Evolutionary conservation across 345 rosid species (phyloP), one percentile per base, ranked within the genome.

Genomic region (Brassica rapa): DNA sequence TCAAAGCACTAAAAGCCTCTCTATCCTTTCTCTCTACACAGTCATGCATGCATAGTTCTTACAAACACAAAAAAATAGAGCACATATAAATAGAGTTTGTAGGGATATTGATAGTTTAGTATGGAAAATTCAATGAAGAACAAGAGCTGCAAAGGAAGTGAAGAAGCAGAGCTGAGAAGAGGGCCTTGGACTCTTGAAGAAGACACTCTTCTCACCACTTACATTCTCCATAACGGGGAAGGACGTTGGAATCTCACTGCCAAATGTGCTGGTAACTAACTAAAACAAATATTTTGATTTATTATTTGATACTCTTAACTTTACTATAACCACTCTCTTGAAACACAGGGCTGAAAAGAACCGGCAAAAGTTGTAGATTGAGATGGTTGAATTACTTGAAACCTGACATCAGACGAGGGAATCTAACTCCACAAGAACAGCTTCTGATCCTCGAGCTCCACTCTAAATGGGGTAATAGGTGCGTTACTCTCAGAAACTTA

Each of bases 391-490:
- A 94, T 72, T 94, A 94, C 82, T 81, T 94, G 62, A 94, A 88
- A 80, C 98, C 97, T 1, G 97, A 94, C 77, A 88, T 92, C 6
- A 94, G 93, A 77, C 85, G 98, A 0, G 98, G 98, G 75, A 90
- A 94, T 66, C 86, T 94, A 19, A 88, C 90, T 67, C 97, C 91
- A 0, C 88, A 90, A 59, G 97, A 92, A 60, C 98, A 92, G 80
- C 86, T 90, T 49, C 63, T 87, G 88, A 94, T 94, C 74, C 94
- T 94, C n/a, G 92, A 92, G 74, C 98, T 94, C 73, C 98, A 94
- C 73, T 86, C 92, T 67, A 92, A 87, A 78, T 89, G 90, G 98
- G 98, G 98, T 15, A 94, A 94, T 82, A 92, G 90, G 97, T 94
- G 35, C 2, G 68, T 53, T 3, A 72, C 43, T 67, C 35, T 65